Percentiles rank a stretch among this genome's conserved stretches.
These are phyloP conservation scores for Austroboletus festivus DNA, from an alignment of 768 basidiomycete species.

Conservation along the genomic window DNA sequence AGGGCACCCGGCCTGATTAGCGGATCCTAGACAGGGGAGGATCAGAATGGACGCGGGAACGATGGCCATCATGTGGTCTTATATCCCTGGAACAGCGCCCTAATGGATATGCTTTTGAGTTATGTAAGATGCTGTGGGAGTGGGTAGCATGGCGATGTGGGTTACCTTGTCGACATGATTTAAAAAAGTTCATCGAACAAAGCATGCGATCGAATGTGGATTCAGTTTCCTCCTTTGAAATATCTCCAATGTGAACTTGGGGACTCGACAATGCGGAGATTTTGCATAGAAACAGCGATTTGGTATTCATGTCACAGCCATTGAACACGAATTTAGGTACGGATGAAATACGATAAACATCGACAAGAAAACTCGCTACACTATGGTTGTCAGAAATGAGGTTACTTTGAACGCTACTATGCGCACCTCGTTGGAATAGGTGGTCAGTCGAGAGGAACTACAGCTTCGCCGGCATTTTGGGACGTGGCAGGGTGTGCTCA, in stretches of 20 bases:
- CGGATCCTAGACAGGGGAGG: no score
- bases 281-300: conserved; percentile 17
- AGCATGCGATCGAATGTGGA: not conserved
- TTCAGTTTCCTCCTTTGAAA: not conserved
- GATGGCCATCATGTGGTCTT: not conserved
- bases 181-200: conserved; percentile 6
- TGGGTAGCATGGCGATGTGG: conserved; percentile 3
- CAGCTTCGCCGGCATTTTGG: conserved; percentile 12
- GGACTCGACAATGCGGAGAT: not conserved
- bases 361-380: not conserved
- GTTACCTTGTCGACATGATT: conserved; percentile 23
- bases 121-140: conserved; percentile 13
- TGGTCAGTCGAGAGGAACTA: conserved; percentile 9
- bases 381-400: conserved; percentile 3
- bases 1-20: conserved; percentile 28
- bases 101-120: not conserved
- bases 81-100: conserved; percentile 4
- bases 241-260: conserved; percentile 2
- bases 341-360: not conserved
- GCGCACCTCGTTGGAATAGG: conserved; percentile 8
- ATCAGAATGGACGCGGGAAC: not conserved
- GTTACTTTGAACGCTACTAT: not conserved
- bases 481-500: conserved; percentile 6
- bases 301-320: not conserved
- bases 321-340: conserved; percentile 2